Evolutionary conservation across 2,329 filamentous ascomycete species (phyloP).

Genomic region (Microcyclospora pomicola): DNA sequence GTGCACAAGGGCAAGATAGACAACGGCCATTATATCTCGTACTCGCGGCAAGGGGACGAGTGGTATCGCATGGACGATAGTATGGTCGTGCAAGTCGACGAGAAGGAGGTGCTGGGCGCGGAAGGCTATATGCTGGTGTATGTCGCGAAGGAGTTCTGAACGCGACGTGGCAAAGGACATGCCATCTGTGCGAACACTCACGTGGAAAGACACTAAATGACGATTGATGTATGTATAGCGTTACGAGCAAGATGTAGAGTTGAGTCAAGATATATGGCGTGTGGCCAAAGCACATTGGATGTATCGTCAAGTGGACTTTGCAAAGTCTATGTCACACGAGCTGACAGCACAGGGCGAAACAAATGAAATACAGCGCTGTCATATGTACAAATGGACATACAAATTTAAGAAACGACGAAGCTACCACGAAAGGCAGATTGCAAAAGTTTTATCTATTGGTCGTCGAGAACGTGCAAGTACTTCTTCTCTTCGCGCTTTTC

Average conservation of each 20-base stretch:
- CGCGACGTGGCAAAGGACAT: not conserved
- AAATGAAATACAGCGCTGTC: too few relatives aligned
- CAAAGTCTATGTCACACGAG: too few relatives aligned
- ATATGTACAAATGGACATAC: too few relatives aligned
- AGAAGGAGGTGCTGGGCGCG: slow-evolving; percentile 71
- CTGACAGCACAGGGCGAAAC: too few relatives aligned
- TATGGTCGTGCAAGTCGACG: slow-evolving; percentile 69
- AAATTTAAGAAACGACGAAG: not conserved
- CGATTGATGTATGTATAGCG: too few relatives aligned
- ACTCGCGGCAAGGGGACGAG: slow-evolving; percentile 63
- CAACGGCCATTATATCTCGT: slow-evolving; percentile 84
- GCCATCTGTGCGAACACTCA: too few relatives aligned
- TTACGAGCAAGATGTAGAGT: too few relatives aligned
- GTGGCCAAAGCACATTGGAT: too few relatives aligned
- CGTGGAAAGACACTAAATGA: too few relatives aligned
- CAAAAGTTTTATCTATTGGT: slow-evolving; percentile 45
- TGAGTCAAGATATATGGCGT: too few relatives aligned
- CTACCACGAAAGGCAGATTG: not conserved
- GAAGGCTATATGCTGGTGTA: slow-evolving; percentile 91
- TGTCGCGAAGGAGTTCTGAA: slow-evolving; percentile 14
- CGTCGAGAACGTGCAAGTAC: slow-evolving; percentile 86
- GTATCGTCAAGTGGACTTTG: too few relatives aligned
- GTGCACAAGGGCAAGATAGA: slow-evolving; percentile 90
- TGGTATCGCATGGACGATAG: slow-evolving; percentile 97
- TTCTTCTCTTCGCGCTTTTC: slow-evolving; percentile 93